phyloP scores from a whole-genome alignment of 768 basidiomycete genomes.

The Tulasnella calospora region DNA sequence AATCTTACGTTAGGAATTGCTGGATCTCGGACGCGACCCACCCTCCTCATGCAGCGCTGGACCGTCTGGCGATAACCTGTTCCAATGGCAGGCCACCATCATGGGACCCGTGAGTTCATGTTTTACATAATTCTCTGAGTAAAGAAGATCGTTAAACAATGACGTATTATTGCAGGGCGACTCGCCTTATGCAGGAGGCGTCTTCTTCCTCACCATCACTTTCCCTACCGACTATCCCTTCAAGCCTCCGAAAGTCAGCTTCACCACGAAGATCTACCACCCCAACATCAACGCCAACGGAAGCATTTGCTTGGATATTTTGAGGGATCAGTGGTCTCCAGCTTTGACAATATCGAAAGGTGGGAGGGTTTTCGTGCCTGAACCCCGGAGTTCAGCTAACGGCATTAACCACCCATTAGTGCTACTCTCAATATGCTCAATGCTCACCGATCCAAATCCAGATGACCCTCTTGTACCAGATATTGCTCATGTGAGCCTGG shows the following conservation, averaged over 20 bases:
- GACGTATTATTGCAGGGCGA: constrained; percentile 59
- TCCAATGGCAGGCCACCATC: constrained; percentile 99
- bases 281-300: constrained; percentile 99
- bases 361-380: constrained; percentile 36
- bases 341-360: constrained; percentile 99
- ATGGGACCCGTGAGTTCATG: constrained; percentile 86
- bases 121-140: not conserved
- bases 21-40: constrained; percentile 98
- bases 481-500: constrained; percentile 66
- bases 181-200: constrained; percentile 97
- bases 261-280: constrained; percentile 99
- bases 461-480: constrained; percentile 99
- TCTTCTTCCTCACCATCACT: constrained; percentile 93
- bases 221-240: constrained; percentile 99
- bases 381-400: not conserved
- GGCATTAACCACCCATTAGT: constrained; percentile 46
- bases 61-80: constrained; percentile 96
- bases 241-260: constrained; percentile 99
- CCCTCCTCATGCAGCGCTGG: constrained; percentile 99
- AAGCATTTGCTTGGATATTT: constrained; percentile 96
- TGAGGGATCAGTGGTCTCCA: constrained; percentile 98
- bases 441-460: constrained; percentile 98
- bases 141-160: not conserved
- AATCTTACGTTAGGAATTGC: constrained; percentile 70
- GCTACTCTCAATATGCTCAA: constrained; percentile 94